Base-by-base conservation (phyloP, 2,329 filamentous ascomycete genomes). In the Hawksworthiomyces lignivorus region DNA sequence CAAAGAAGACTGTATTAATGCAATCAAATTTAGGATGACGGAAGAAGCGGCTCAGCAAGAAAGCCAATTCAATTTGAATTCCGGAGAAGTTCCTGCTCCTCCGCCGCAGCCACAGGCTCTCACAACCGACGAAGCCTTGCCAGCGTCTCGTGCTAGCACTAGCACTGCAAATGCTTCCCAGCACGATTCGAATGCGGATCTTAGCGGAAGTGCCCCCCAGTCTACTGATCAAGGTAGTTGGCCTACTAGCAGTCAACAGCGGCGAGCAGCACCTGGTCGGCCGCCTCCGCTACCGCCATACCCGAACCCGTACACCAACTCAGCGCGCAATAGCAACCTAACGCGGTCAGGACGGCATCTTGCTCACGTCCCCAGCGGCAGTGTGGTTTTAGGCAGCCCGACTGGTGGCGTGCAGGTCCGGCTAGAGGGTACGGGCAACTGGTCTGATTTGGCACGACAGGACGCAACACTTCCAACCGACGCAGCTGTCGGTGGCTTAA, bases 401-500 rank as follows among this genome's bases (percentile, higher is more conserved):
- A 77, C 82, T 4, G 89, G 89, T 40, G 90, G 90, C 15, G 80
- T 96, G 42, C 87, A 94, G 61, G 86, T 96, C 53, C 89, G 92
- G 17, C 74, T 97, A 28, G 89, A 94, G 53, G 88, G 88, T 55
- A 80, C 82, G 12, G 86, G 87, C 46, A 90, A 84, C 61, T 97
- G 89, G 90, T 89, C 84, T 35, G 86, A 94, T 48, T 75, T 96
- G 59, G 87, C 87, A 36, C 82, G 89, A 46, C 84, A 89, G 54
- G 89, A 87, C 54, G 76, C 82, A 38, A 88, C 82, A 4, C 68
- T 90, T 29, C 77, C 80, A 1, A 72, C 76, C 0, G 82, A 87
- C 56, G 82, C 81, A 4, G 74, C 69, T 44, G 68, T 70, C 15
- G 62, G 63, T 2, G 60, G 58, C 30, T 57, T 57, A 51, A 69